These are phyloP conservation scores for Suhomyces sp. DNA, from an alignment of 805 yeast genomes.

Conservation along the genomic window DNA sequence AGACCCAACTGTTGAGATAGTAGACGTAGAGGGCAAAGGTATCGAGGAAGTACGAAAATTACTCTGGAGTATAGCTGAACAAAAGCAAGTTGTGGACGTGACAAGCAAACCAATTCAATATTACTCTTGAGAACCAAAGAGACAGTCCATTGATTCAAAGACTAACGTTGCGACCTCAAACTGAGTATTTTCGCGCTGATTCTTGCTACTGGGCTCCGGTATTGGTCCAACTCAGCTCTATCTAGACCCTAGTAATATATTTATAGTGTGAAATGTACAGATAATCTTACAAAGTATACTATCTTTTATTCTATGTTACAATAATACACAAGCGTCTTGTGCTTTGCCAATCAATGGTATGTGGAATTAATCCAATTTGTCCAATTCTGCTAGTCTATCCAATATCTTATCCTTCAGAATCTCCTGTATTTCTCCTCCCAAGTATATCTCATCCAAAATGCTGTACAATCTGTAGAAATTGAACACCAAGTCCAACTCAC, in stretches of 20 bases:
- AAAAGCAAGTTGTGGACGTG: background rate
- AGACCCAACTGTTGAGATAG: slow-evolving; percentile 33
- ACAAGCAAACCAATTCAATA: background rate
- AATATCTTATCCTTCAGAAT: slow-evolving; percentile 69
- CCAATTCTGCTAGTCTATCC: slow-evolving; percentile 62
- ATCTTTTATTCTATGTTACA: background rate
- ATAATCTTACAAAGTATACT: too few relatives aligned
- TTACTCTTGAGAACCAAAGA: background rate
- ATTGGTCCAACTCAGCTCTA: too few relatives aligned
- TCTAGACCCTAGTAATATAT: too few relatives aligned
- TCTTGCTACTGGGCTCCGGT: too few relatives aligned
- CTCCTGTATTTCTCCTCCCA: slow-evolving; percentile 90
- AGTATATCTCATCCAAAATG: slow-evolving; percentile 80
- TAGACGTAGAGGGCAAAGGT: slow-evolving; percentile 58
- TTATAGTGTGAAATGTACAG: too few relatives aligned
- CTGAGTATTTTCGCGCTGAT: too few relatives aligned
- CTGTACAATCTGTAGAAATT: slow-evolving; percentile 82
- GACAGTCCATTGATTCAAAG: too few relatives aligned
- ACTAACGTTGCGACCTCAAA: too few relatives aligned
- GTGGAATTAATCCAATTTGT: slow-evolving; percentile 47
- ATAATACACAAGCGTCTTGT: background rate
- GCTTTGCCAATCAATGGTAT: background rate
- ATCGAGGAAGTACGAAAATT: slow-evolving; percentile 53
- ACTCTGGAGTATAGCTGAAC: slow-evolving; percentile 35
- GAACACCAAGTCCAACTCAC: slow-evolving; percentile 91